Evolutionary conservation across 371 early-diverging fungal species (phyloP), one percentile per base, ranked within the genome.

Genomic region (Mortierella sp.): DNA sequence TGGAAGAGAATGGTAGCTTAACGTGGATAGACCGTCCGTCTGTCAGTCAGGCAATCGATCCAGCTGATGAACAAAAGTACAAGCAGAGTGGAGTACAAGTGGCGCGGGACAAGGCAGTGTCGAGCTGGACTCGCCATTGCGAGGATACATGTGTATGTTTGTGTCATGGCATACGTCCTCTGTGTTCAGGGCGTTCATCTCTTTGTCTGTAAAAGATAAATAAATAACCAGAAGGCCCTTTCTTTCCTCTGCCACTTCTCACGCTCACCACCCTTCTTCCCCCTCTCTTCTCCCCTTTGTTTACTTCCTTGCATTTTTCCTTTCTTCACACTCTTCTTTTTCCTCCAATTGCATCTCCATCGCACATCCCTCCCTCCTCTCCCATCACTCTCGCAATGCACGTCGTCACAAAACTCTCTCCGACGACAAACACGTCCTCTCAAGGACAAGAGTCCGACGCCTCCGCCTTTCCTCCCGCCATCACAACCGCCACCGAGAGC

Each of bases 41-140:
- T 5, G 5, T 38, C n/a, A n/a, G 34, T 6, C 7, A 34, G 6
- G 6, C 45, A 44, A 6, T 44, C 45, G 45, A 8, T 50, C 50
- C 50, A 50, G 24, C 55, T 55, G 21, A 24, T 3, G 34, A 2
- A 9, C 2, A 24, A 42, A 42, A 38, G 44, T 16, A 60, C 5
- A 6, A 65, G 44, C 7, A 14, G 65, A 9, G 65, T 50, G 52
- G 5, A 7, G n/a, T n/a, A n/a, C n/a, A n/a, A n/a, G n/a, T n/a
- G 42, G 63, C 63, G 63, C 28, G 28, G 63, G 58, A 58, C 28
- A 14, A 14, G 58, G n/a, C n/a, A 34, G 63, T 63, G 63, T 63
- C 38, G 63, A 63, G 63, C 31, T 63, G 63, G 65, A 65, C 65
- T 65, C 38, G n/a, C n/a, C n/a, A n/a, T n/a, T 65, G 1, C 21